A percentile compares a stretch with the other conserved stretches of the same genome.
Evolutionary conservation across 208 protist species (phyloP).

Genomic region (Wallacemonas collosoma): DNA sequence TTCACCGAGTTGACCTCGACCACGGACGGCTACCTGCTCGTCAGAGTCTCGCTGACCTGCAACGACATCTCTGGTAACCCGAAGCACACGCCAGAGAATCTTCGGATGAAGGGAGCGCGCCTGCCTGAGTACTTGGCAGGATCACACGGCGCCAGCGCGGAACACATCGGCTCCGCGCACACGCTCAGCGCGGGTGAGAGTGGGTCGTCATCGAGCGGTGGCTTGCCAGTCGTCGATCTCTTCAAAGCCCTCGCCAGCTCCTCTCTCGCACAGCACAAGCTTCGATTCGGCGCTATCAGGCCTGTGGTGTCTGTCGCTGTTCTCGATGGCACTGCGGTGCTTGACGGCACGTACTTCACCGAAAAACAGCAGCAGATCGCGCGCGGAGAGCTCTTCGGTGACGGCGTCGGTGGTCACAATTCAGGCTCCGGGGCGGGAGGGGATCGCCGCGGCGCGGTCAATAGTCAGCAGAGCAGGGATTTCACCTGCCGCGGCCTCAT

Average conservation of each 20-base stretch:
- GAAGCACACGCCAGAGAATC: constrained; percentile 35
- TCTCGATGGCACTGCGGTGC: constrained; percentile 28
- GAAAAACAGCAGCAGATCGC: constrained; percentile 16
- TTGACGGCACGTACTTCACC: constrained; percentile 13
- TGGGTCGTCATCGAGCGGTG: background rate
- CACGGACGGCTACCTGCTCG: constrained; percentile 53
- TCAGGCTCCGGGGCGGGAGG: background rate
- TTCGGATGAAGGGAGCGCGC: constrained; percentile 44
- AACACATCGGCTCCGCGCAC: background rate
- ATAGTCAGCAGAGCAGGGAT: constrained; percentile 17
- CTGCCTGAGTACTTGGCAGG: constrained; percentile 26
- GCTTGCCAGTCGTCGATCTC: constrained; percentile 45
- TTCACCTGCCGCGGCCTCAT: constrained; percentile 57
- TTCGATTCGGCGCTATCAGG: constrained; percentile 61
- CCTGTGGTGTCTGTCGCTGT: constrained; percentile 70
- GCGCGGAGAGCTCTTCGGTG: constrained; percentile 12
- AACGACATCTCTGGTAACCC: constrained; percentile 77
- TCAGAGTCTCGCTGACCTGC: constrained; percentile 52
- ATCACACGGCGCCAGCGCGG: background rate
- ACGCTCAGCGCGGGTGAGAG: no score
- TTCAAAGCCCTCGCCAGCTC: constrained; percentile 59
- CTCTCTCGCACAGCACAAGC: constrained; percentile 68
- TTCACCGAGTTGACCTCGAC: constrained; percentile 17
- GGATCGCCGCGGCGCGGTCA: background rate
- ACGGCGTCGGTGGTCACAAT: background rate